Base-by-base conservation (phyloP, 768 basidiomycete species). In the Dioszegia aurantiaca region DNA sequence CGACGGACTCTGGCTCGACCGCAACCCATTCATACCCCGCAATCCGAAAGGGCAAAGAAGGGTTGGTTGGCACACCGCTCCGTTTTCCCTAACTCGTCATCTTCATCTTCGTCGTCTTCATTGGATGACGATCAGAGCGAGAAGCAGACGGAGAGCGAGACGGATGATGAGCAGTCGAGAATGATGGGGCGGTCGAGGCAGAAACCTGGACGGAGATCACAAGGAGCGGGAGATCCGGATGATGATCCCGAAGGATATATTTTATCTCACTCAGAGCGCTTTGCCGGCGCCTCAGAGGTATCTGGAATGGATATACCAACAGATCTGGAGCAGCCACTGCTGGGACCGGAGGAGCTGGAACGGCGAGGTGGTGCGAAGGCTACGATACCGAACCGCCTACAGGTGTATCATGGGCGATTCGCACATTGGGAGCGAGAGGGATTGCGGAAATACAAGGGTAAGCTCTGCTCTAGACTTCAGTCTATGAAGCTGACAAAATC, bases 41-140 rank as follows among this genome's bases (percentile, higher is more conserved):
- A 61, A 28, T 44, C 39, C n/a, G 61, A 67, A 36, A 47, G 66
- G 33, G 61, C 66, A 21, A 64, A 62, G 51, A 70, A 64, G 51
- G 75, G 75, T 4, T 77, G 75, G 75, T 46, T 70, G n/a, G 75
- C 72, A 6, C 75, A 77, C 64, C 73, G 73, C 42, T 68, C 65
- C 55, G 63, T 77, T 14, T 77, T 74, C 37, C 75, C 75, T 9
- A 58, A 69, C n/a, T n/a, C 27, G 14, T 33, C 33, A 14, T 71
- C 71, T 2, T 68, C 69, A n/a, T 64, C 62, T 1, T 63, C 63
- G 12, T 65, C 63, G 14, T 58, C 58, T 44, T 39, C 36, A 14
- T 8, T 16, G 11, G 64, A 64, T 14, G 55, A 59, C 3, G 40
- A 26, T 31, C 62, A 65, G 26, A 67, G 64, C 42, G 65, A 69